Conservation (phyloP, 768 basidiomycete genomes). For the Termitomyces sp. region DNA sequence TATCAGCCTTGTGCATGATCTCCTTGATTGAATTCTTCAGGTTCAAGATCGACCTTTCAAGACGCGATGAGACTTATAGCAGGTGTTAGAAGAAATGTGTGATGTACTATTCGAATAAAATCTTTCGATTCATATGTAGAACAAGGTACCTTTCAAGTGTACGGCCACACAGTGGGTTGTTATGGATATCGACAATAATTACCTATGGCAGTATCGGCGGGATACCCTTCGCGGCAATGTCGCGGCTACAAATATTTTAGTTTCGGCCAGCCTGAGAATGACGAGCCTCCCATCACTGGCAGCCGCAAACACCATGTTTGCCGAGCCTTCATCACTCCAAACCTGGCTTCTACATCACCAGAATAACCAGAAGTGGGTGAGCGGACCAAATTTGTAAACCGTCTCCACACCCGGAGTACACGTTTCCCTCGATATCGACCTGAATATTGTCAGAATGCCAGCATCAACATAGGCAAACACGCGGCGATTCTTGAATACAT, state of each 20-base stretch:
- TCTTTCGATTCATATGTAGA: no score
- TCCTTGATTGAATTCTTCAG: no score
- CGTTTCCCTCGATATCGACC: constrained; percentile 61
- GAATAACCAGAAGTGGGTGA: not conserved
- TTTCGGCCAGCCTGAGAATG: constrained; percentile 47
- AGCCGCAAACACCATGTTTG: constrained; percentile 48
- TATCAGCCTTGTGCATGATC: no score
- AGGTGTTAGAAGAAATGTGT: no score
- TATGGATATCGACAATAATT: no score
- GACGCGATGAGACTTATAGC: no score
- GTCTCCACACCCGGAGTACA: constrained; percentile 69
- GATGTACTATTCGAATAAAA: no score
- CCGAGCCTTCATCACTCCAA: constrained; percentile 50
- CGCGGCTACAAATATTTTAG: constrained; percentile 45
- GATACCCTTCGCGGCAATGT: constrained; percentile 38
- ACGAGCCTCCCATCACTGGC: constrained; percentile 40
- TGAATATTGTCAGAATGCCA: constrained; percentile 69
- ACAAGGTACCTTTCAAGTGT: not conserved
- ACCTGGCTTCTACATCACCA: constrained; percentile 32
- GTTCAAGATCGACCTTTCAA: no score
- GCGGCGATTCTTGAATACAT: constrained; percentile 56
- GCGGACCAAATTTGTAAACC: constrained; percentile 51
- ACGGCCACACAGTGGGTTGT: no score
- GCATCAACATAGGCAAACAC: constrained; percentile 67
- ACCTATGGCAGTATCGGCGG: constrained; percentile 12